Conservation (phyloP, 108 stramenopile genomes). For the Conticribra weissflogii region DNA sequence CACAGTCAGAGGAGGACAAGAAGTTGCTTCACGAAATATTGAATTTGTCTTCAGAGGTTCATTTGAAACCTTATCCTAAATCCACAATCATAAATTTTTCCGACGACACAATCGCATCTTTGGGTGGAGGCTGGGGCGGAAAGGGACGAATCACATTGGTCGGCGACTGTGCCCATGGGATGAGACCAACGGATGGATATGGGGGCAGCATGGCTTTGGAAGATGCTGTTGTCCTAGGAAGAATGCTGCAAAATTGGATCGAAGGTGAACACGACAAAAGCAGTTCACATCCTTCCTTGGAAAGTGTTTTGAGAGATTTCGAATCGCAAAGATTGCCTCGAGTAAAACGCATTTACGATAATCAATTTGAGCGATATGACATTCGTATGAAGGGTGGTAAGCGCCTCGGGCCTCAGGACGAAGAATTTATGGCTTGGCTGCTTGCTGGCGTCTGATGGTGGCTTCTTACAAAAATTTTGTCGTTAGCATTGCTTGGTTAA, state of each 20-base stretch:
- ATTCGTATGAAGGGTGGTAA: too few relatives aligned
- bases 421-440: too few relatives aligned
- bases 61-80: slow-evolving; percentile 1
- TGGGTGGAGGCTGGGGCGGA: slow-evolving; percentile 54
- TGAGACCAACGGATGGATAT: slow-evolving; percentile 35
- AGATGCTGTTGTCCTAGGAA: slow-evolving; percentile 44
- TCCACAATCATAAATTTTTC: slow-evolving; percentile 13
- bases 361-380: slow-evolving; percentile 23
- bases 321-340: slow-evolving; percentile 26
- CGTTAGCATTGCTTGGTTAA: too few relatives aligned
- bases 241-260: too few relatives aligned
- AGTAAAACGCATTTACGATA: slow-evolving; percentile 24
- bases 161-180: slow-evolving; percentile 48
- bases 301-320: slow-evolving; percentile 20
- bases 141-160: slow-evolving; percentile 42
- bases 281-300: not conserved
- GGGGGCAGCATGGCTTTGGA: slow-evolving; percentile 47
- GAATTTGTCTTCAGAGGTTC: too few relatives aligned
- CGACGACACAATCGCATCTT: not conserved
- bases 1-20: too few relatives aligned
- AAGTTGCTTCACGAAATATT: too few relatives aligned
- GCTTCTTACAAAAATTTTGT: too few relatives aligned
- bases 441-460: too few relatives aligned
- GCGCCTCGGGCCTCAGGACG: too few relatives aligned
- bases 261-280: not conserved